Percentiles rank a stretch among this genome's conserved stretches.
These are phyloP conservation scores for Arthrobotrys sinensis DNA, from an alignment of 2,329 filamentous ascomycete species.

Conservation along the genomic window DNA sequence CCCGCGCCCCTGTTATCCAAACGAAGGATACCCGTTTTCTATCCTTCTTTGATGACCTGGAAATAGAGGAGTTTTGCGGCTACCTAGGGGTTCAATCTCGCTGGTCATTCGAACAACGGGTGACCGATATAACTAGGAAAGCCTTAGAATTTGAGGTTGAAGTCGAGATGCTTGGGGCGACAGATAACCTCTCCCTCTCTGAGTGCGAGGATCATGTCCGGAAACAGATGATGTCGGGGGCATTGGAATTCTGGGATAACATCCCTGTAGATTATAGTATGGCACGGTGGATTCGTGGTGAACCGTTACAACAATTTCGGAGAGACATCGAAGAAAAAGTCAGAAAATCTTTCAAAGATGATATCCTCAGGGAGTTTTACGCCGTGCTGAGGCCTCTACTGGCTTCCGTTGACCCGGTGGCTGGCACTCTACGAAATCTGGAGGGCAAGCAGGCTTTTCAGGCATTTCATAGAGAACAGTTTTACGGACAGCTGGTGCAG, in stretches of 20 bases:
- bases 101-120: neutral
- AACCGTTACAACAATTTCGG: neutral
- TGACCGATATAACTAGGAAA: neutral
- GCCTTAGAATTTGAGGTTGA: neutral
- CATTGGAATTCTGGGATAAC: neutral
- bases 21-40: neutral
- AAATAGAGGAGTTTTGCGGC: neutral
- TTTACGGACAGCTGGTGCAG: neutral
- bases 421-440: neutral
- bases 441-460: neutral
- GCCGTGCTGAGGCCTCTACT: neutral
- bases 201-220: constrained; percentile 1
- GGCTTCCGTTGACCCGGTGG: neutral
- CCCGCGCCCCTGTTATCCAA: neutral
- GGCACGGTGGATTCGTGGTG: neutral
- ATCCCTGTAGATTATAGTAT: constrained; percentile 13
- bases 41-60: neutral
- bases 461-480: neutral
- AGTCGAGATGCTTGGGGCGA: neutral
- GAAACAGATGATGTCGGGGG: neutral
- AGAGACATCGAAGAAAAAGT: neutral
- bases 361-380: neutral
- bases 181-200: neutral
- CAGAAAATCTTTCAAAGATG: neutral
- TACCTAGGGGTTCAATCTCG: neutral